These are phyloP conservation scores for Solanum lycopersicoides DNA, from an alignment of 257 asterid species.

Conservation along the genomic window DNA sequence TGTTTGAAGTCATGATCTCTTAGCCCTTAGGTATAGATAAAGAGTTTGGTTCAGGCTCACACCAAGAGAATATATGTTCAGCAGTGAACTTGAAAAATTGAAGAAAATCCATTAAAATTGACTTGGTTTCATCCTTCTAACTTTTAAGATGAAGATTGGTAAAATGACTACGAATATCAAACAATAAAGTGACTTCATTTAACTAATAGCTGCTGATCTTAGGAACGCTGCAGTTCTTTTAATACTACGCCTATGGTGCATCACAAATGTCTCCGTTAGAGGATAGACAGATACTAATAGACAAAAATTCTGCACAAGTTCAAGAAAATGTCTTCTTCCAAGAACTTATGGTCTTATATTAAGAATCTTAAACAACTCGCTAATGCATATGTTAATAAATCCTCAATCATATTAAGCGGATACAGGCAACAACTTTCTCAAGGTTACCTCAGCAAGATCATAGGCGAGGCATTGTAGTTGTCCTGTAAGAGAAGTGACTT, in stretches of 20 bases:
- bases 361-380: neutral
- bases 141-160: neutral
- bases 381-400: neutral
- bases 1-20: neutral
- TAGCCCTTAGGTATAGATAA: neutral
- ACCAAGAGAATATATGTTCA: neutral
- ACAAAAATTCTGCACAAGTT: neutral
- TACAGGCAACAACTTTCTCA: neutral
- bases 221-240: too few relatives aligned
- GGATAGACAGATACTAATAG: neutral
- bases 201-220: neutral
- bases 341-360: neutral
- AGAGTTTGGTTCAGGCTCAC: neutral
- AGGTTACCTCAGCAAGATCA: conserved; percentile 82
- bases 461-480: conserved; percentile 76
- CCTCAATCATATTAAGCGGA: neutral
- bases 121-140: neutral
- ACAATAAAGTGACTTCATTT: neutral
- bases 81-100: neutral
- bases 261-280: neutral
- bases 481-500: conserved; percentile 90
- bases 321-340: neutral
- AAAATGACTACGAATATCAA: neutral
- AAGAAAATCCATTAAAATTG: neutral
- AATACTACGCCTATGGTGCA: too few relatives aligned